Base-by-base conservation (phyloP, 1,284 basidiomycete species). In the Salmacisia buchloeana region DNA sequence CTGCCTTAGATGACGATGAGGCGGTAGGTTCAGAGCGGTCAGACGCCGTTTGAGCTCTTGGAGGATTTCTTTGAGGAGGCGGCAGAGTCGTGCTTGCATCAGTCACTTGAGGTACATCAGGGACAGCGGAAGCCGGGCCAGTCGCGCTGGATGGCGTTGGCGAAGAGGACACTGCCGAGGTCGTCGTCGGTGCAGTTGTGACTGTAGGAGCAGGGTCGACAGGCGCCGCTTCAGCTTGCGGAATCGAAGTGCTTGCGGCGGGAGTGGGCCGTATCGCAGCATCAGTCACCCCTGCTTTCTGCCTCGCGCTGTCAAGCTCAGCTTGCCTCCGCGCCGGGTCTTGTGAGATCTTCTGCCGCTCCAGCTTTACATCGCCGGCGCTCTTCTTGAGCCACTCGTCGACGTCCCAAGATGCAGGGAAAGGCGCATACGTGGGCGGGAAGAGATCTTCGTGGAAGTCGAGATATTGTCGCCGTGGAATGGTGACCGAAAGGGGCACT, bases 391-490 rank as follows among this genome's bases (percentile, higher is more conserved):
- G 36, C 62, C 62, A 63, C 5, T 27, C 27, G 1, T 29, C 41
- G 18, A 5, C 41, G 33, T 0, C n/a, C n/a, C 45, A 31, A 15
- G n/a, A n/a, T n/a, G 27, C 54, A 1, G 52, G 23, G 23, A 13
- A 31, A n/a, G 52, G 38, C 4, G 27, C 46, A 9, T 34, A 21
- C 15, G 62, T 60, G 18, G 49, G 39, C 12, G 62, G 62, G 33
- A 46, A 63, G 7, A 63, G 41, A 25, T 63, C 62, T 1, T 36
- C 25, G 54, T 63, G 62, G 43, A 63, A 63, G 25, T 63, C 62
- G 39, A 63, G 61, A 29, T 60, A 63, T n/a, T 58, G 58, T 29
- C 62, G 21, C 21, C 62, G 61, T 5, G 62, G 62, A 21, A 63
- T 49, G 15, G 38, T 41, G 31, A 63, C 46, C 27, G 41, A 52